Evolutionary conservation across 108 stramenopile species (phyloP).

Genomic region (Stephanodiscus triporus): DNA sequence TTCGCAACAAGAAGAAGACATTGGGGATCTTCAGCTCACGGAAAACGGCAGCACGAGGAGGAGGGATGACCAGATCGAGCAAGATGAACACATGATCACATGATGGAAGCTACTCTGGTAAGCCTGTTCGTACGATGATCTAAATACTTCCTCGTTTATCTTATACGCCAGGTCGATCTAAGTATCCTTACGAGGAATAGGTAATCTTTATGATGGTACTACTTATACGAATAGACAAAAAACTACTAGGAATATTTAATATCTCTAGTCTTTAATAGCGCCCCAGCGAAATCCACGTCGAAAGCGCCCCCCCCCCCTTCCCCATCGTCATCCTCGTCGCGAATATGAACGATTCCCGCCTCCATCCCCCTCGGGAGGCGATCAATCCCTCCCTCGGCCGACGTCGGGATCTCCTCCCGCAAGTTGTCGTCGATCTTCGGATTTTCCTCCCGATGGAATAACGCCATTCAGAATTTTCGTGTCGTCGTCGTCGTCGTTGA

Average conservation of each 20-base stretch:
- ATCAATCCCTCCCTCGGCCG: conserved; percentile 2
- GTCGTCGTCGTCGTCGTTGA: background rate
- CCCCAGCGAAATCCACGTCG: background rate
- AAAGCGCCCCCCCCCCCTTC: background rate
- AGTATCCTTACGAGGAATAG: too few relatives aligned
- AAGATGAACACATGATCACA: conserved; percentile 8
- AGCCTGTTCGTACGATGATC: too few relatives aligned
- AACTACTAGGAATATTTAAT: too few relatives aligned
- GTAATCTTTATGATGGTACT: too few relatives aligned
- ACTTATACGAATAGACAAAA: too few relatives aligned
- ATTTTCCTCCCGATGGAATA: background rate
- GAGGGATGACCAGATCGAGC: background rate
- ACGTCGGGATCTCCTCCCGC: background rate
- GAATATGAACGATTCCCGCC: background rate
- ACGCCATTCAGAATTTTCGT: background rate
- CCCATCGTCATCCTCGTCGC: conserved; percentile 7
- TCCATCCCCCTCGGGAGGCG: background rate
- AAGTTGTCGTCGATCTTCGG: background rate
- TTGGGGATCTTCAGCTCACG: conserved; percentile 28
- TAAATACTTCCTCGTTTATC: too few relatives aligned
- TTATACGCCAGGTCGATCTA: too few relatives aligned
- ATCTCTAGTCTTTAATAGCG: background rate
- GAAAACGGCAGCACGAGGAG: conserved; percentile 11
- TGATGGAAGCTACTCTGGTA: background rate
- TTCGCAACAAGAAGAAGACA: background rate